Conservation (phyloP, 2,329 filamentous ascomycete species). For the Tolypocladium tropicale region DNA sequence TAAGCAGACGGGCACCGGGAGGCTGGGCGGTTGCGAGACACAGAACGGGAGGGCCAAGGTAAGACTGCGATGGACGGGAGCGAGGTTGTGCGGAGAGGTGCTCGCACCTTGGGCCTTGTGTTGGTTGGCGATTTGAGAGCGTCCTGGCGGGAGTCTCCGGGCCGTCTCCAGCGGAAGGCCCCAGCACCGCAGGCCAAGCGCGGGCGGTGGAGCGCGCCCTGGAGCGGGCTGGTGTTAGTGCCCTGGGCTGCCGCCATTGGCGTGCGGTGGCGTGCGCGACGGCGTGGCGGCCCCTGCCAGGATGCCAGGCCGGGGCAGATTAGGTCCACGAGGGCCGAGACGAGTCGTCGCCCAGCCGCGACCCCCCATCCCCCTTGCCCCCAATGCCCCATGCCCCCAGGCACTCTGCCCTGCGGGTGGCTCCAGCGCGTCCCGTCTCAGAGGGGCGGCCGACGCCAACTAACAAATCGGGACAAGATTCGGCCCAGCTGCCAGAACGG, state of each 20-base stretch:
- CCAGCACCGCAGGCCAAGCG: not conserved
- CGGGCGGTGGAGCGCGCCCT: not conserved
- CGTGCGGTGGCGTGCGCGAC: not conserved
- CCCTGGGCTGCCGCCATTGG: not conserved
- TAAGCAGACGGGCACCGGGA: not conserved
- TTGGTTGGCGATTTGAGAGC: too few species aligned
- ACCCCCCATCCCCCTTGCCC: too few species aligned
- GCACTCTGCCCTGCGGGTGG: not conserved
- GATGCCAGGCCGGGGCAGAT: too few species aligned
- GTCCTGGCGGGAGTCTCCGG: not conserved
- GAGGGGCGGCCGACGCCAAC: not conserved
- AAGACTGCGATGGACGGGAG: not conserved
- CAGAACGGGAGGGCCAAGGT: not conserved
- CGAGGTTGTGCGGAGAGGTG: not conserved
- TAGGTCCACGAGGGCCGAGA: too few species aligned
- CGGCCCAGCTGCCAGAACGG: conserved; percentile 5
- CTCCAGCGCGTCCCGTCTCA: not conserved
- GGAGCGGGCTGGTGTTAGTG: not conserved
- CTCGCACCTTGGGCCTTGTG: too few species aligned
- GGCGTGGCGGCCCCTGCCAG: not conserved
- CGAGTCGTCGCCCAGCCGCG: not conserved
- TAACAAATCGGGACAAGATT: conserved; percentile 4
- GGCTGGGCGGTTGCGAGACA: not conserved
- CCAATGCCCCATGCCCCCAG: too few species aligned
- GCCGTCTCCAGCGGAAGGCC: not conserved